A percentile compares a stretch with the other conserved stretches of the same genome.
These are phyloP conservation scores for Xylaria scruposa DNA, from an alignment of 495 filamentous ascomycete species.

Conservation along the genomic window DNA sequence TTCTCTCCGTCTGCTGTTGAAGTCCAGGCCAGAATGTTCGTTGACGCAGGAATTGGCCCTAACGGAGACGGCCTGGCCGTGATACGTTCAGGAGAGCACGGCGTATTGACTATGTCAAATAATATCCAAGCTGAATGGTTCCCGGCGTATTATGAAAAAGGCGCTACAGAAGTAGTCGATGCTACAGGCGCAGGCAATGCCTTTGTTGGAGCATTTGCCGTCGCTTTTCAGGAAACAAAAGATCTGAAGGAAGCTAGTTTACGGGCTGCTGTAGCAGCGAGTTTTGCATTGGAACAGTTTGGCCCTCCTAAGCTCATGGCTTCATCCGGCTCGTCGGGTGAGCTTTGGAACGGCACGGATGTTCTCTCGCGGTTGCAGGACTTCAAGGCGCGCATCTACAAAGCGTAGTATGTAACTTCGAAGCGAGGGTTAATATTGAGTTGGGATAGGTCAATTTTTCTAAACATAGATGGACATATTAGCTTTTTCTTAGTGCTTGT, in stretches of 20 bases:
- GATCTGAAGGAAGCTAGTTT: conserved; percentile 39
- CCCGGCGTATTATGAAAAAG: conserved; percentile 39
- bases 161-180: conserved; percentile 36
- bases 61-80: conserved; percentile 33
- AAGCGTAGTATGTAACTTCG: neutral
- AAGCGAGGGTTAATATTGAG: neutral
- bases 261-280: conserved; percentile 42
- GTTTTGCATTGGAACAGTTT: conserved; percentile 49
- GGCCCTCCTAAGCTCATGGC: conserved; percentile 40
- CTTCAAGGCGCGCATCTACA: neutral
- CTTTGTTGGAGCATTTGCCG: conserved; percentile 45
- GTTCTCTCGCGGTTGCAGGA: neutral
- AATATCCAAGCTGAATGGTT: conserved; percentile 34
- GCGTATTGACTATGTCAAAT: conserved; percentile 35
- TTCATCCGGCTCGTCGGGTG: neutral
- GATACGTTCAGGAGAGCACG: conserved; percentile 45
- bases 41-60: conserved; percentile 36
- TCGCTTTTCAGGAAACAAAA: conserved; percentile 38
- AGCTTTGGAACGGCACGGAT: conserved; percentile 17
- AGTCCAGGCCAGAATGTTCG: conserved; percentile 30
- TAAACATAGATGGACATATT: neutral
- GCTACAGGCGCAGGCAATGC: conserved; percentile 49
- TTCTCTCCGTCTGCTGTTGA: conserved; percentile 35
- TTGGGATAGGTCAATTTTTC: neutral
- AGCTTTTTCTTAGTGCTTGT: neutral